Base-by-base conservation (phyloP, 73 alveolate species). In the Paraurostyla sp. region DNA sequence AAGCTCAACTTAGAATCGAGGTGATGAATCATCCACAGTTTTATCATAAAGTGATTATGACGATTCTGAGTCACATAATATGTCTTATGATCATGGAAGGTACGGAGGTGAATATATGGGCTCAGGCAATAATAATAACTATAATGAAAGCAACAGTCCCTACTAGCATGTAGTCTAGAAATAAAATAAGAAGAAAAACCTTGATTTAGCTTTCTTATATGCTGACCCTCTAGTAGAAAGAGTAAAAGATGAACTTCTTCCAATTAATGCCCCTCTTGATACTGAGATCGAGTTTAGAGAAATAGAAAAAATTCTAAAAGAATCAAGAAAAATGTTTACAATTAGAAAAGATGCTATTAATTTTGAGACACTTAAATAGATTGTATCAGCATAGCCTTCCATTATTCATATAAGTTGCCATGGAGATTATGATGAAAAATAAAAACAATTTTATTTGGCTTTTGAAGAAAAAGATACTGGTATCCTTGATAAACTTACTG, bases 331-430 rank as follows among this genome's bases (percentile, higher is more conserved):
- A 41, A 30, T 16, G 30, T 88, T 93, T 38, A 25, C 45, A 0
- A 58, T 93, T 11, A 69, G 92, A 57, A 89, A 68, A 48, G 97
- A 93, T 46, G 90, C 91, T 40, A 94, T 92, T 0, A 93, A 89
- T 48, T 69, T 78, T 73, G 94, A 93, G 40, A 83, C 45, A 30
- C 76, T 93, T 9, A 41, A 68, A 40, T 49, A 60, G 15, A 59
- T 93, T 29, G 40, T 89, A 0, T 40, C 57, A 20, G 69, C 41
- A 16, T 59, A 90, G 51, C 97, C 97, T 2, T 51, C 80, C 49
- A 73, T 93, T 4, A 58, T 93, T 13, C 97, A 93, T 30, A 83
- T 93, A n/a, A 90, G 95, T 71, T 89, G 95, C 82, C 97, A 93
- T 62, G 97, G 97, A 20, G 94, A 89, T 80, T 93, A 76, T 58